Evolutionary conservation across 2,329 filamentous ascomycete species (phyloP), one percentile per base, ranked within the genome.

Genomic region (Exophiala dermatitidis): DNA sequence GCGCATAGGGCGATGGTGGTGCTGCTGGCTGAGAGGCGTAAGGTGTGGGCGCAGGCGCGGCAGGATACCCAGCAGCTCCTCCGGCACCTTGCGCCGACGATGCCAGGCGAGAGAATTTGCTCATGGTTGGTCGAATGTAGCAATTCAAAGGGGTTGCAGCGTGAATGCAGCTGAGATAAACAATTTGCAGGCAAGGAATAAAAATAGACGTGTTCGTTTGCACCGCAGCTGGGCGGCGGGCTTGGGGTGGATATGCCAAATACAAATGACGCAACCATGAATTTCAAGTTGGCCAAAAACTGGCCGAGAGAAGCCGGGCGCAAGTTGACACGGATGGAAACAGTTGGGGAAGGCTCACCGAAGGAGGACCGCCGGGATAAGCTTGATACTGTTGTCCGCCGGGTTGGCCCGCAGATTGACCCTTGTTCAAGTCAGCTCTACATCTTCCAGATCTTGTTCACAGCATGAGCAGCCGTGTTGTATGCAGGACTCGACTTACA

Each of bases 321-420:
- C 28, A 32, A 45, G 30, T 10, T 1, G 42, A 4, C 12, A 10
- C 43, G 5, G 28, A 9, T 36, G 48, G 26, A 58, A 56, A 33
- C 40, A 36, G n/a, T 44, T 48, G 50, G 55, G 42, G 54, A 48
- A 42, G 43, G 60, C 67, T 69, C 68, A 68, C 68, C 65, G 57
- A 56, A 51, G 60, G 63, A 63, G 68, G 66, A 42, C 58, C 66
- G 62, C 72, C 74, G 62, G 73, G 74, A 66, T 78, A 82, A 60
- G 78, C 74, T 70, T 81, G 77, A 68, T 82, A 81, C 64, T 74
- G 71, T 56, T 45, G 42, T 45, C 12, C 38, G 38, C 38, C 38
- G 38, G 38, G 67, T 69, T 61, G 77, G 73, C 48, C 71, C 58
- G 53, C n/a, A 33, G 47, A 40, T 58, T 62, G 60, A 60, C 58